A percentile compares a stretch with the other conserved stretches of the same genome.
These are phyloP conservation scores for Entophlyctis luteolus DNA, from an alignment of 192 early-diverging fungal genomes.

Conservation along the genomic window DNA sequence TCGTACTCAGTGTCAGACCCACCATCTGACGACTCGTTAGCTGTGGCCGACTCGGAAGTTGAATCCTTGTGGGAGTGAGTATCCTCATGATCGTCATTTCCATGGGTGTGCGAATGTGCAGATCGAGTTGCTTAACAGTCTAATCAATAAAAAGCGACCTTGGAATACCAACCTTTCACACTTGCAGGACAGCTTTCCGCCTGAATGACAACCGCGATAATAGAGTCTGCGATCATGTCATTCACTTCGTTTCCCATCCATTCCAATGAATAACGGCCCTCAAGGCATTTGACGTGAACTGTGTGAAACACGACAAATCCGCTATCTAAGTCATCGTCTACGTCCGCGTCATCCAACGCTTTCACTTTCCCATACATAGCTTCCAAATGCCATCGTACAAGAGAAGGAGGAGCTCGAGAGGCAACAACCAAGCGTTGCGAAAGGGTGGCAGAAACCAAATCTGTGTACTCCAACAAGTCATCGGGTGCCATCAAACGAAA, in stretches of 20 bases:
- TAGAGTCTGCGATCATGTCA: conserved; percentile 95
- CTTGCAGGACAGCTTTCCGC: conserved; percentile 84
- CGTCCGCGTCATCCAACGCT: conserved; percentile 42
- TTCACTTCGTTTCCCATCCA: conserved; percentile 89
- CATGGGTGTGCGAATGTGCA: conserved; percentile 9
- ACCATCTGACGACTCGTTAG: not conserved
- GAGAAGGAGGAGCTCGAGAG: conserved; percentile 66
- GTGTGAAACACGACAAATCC: conserved; percentile 64
- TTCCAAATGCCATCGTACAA: conserved; percentile 87
- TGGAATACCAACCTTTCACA: conserved; percentile 62
- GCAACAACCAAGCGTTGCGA: conserved; percentile 75
- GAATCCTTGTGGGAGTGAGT: not conserved
- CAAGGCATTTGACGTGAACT: conserved; percentile 66
- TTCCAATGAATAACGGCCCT: conserved; percentile 68
- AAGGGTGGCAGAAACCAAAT: conserved; percentile 68
- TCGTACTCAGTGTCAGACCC: conserved; percentile 12
- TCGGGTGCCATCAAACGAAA: conserved; percentile 77
- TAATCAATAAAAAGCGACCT: not conserved
- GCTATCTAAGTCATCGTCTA: conserved; percentile 22
- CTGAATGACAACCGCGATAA: conserved; percentile 77
- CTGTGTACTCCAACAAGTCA: conserved; percentile 81
- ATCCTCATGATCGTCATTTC: not conserved
- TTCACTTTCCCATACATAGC: conserved; percentile 99
- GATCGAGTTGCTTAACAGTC: conserved; percentile 5
- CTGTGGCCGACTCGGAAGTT: not conserved